Percentiles rank a stretch among this genome's conserved stretches.
These are phyloP conservation scores for Mycena latifolia DNA, from an alignment of 768 basidiomycete genomes.

Conservation along the genomic window DNA sequence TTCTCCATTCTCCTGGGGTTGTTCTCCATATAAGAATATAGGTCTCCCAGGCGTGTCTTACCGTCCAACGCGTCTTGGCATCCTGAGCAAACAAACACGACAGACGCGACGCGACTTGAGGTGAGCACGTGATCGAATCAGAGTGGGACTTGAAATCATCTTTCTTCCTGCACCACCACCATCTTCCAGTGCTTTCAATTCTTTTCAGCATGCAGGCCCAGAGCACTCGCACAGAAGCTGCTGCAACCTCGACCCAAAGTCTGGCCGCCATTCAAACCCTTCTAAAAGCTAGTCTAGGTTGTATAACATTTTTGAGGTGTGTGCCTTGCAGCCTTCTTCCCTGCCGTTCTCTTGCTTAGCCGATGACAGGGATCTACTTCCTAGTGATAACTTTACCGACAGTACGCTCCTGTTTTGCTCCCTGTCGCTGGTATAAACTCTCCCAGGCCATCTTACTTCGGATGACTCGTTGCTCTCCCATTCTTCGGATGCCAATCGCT, in stretches of 20 bases:
- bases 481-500: conserved; percentile 50
- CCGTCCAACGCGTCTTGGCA: too few species aligned
- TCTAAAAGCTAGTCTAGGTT: conserved; percentile 78
- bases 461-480: conserved; percentile 52
- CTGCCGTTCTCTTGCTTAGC: conserved; percentile 11
- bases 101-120: background rate
- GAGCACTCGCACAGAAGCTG: conserved; percentile 46
- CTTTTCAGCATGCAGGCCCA: conserved; percentile 56
- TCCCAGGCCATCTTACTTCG: conserved; percentile 67
- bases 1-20: too few species aligned
- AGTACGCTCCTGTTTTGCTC: conserved; percentile 51
- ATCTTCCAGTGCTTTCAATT: conserved; percentile 36
- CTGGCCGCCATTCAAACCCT: conserved; percentile 79
- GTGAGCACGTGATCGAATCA: background rate
- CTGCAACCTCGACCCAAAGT: conserved; percentile 71
- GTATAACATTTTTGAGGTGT: conserved; percentile 82
- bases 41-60: too few species aligned
- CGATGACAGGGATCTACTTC: conserved; percentile 72
- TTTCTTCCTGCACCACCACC: conserved; percentile 15
- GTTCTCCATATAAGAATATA: too few species aligned
- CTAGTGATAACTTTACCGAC: conserved; percentile 83
- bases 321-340: conserved; percentile 1
- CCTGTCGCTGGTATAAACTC: conserved; percentile 17
- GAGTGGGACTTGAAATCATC: background rate
- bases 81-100: too few species aligned